A percentile compares a stretch with the other conserved stretches of the same genome.
Conservation (phyloP, 1,284 basidiomycete species). For the Sporisorium graminicola region DNA sequence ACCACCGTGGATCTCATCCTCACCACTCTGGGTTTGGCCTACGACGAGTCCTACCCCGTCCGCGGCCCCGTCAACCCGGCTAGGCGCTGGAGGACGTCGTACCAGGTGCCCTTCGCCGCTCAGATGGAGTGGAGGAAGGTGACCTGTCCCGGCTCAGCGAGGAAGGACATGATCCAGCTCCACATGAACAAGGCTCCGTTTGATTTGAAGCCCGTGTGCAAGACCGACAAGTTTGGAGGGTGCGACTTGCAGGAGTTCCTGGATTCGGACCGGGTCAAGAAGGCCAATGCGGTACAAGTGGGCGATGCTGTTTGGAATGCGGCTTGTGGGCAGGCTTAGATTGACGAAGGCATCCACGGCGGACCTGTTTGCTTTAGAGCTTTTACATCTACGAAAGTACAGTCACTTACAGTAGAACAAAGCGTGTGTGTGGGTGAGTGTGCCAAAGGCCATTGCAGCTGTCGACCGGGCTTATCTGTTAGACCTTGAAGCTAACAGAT, state of each 20-base stretch:
- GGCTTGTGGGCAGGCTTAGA: constrained; percentile 25
- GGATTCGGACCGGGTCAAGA: constrained; percentile 12
- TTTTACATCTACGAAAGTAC: too few relatives aligned
- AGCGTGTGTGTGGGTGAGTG: too few relatives aligned
- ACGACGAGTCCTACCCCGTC: constrained; percentile 54
- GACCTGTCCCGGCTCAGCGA: constrained; percentile 70
- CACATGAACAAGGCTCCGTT: constrained; percentile 72
- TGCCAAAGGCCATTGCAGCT: too few relatives aligned
- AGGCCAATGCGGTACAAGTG: constrained; percentile 21
- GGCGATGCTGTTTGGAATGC: constrained; percentile 31
- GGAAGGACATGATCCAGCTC: constrained; percentile 72
- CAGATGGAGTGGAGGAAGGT: constrained; percentile 74
- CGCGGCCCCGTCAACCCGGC: constrained; percentile 66
- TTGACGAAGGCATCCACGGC: too few relatives aligned
- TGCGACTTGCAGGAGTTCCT: constrained; percentile 24
- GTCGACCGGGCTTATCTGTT: too few relatives aligned
- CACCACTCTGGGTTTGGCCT: constrained; percentile 72
- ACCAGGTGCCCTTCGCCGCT: constrained; percentile 73
- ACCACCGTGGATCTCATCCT: constrained; percentile 73
- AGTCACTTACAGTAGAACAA: too few relatives aligned
- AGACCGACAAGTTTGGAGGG: constrained; percentile 24
- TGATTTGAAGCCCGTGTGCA: constrained; percentile 22
- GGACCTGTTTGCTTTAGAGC: too few relatives aligned
- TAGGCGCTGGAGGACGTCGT: constrained; percentile 71
- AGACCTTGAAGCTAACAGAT: background rate